Evolutionary conservation across 2,329 filamentous ascomycete genomes (phyloP).

Genomic region (Curvularia sp.): DNA sequence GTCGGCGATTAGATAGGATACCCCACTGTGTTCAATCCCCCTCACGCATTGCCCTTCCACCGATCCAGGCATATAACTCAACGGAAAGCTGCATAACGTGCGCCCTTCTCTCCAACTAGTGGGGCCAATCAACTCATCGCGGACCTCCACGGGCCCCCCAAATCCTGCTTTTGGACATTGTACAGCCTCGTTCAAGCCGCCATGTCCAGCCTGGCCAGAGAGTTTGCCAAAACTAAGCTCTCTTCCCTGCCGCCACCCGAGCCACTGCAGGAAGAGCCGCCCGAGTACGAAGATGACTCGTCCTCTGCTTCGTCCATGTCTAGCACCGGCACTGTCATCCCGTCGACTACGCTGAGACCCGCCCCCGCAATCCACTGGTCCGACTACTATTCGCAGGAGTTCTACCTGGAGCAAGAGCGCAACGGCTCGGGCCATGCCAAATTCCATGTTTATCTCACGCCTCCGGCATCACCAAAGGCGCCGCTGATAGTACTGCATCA

Average conservation of each 20-base stretch:
- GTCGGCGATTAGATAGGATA: conserved; percentile 15
- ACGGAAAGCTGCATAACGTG: conserved; percentile 12
- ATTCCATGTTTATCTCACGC: conserved; percentile 88
- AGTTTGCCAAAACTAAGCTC: conserved; percentile 79
- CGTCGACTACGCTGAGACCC: conserved; percentile 71
- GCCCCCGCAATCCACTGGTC: conserved; percentile 77
- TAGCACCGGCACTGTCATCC: conserved; percentile 89
- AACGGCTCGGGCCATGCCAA: conserved; percentile 57
- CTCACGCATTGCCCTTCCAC: conserved; percentile 15
- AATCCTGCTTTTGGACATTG: conserved; percentile 13
- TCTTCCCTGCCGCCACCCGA: conserved; percentile 64
- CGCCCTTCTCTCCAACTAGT: conserved; percentile 4
- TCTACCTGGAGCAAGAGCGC: conserved; percentile 67
- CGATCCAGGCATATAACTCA: conserved; percentile 14
- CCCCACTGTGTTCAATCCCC: conserved; percentile 12
- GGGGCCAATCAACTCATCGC: conserved; percentile 18
- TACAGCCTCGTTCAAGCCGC: conserved; percentile 17
- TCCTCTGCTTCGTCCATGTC: conserved; percentile 79
- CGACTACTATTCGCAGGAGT: conserved; percentile 86
- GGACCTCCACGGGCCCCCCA: conserved; percentile 7
- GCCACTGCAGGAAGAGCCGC: conserved; percentile 56
- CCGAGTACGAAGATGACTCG: conserved; percentile 58
- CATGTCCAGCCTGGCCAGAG: conserved; percentile 84
- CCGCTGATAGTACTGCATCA: conserved; percentile 94
- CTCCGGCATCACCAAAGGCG: conserved; percentile 69